Base-by-base conservation (phyloP, 495 filamentous ascomycete species). In the Immersiella caudata region DNA sequence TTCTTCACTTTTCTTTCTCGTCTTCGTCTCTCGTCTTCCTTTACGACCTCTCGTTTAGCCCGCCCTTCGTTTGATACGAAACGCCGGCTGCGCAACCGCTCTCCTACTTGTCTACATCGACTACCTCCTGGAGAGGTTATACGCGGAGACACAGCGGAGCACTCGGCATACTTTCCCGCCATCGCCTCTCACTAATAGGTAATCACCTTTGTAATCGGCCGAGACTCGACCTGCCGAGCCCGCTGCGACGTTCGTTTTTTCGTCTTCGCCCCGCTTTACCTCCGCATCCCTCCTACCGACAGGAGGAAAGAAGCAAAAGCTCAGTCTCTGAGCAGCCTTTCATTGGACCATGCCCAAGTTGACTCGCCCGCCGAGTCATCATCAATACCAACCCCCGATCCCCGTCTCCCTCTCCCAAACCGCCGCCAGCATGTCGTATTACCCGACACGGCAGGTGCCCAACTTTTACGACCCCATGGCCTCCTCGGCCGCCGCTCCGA, bases 31-130 rank as follows among this genome's bases (percentile, higher is more conserved):
- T 69, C 66, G 66, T 67, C 66, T 69, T 71, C 70, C 74, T 70
- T 68, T 54, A 62, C 73, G 70, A 66, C 64, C 55, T 73, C 55
- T 72, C 68, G 62, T 60, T 74, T 72, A 68, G 74, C 63, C 74
- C 68, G 67, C 71, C 77, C 67, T 81, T 82, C 77, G 79, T 80
- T 82, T 82, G 79, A 82, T 71, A 81, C 81, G 79, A 81, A 69
- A 69, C 70, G 63, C 68, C 68, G 46, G 62, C 58, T 52, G 35
- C 57, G 40, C 35, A 25, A 33, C 65, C 51, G 14, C 46, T 52
- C 40, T 46, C 18, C 14, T 49, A 29, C 55, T 40, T 54, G 18
- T 54, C 9, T 33, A 46, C 26, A 33, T 62, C 60, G 26, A 6
- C 54, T 36, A 33, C 67, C 58, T 71, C 51, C 65, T 62, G 57